Evolutionary conservation across 1,139 yeast genomes (phyloP).

Genomic region (Hansenula anomala): DNA sequence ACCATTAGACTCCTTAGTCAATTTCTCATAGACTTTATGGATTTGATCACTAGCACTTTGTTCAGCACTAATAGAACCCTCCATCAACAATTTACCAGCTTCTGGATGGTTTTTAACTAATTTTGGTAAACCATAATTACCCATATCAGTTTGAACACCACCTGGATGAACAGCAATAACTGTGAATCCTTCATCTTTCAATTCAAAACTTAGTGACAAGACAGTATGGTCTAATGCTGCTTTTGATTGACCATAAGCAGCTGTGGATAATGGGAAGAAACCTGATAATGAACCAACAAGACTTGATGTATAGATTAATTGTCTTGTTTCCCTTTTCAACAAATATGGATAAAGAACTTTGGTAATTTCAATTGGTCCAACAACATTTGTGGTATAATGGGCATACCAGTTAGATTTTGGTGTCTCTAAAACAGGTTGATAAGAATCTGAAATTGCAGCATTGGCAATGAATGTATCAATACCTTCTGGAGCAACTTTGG

Average conservation of each 20-base stretch:
- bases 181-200: conserved; percentile 21
- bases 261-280: conserved; percentile 8
- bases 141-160: conserved; percentile 9
- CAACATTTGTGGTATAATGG: conserved; percentile 15
- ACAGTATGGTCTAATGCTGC: conserved; percentile 28
- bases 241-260: conserved; percentile 30
- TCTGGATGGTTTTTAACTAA: conserved; percentile 20
- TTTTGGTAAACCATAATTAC: not conserved
- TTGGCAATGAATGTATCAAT: conserved; percentile 11
- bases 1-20: conserved; percentile 3
- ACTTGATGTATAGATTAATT: conserved; percentile 20
- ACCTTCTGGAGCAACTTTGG: conserved; percentile 4
- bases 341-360: conserved; percentile 21
- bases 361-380: conserved; percentile 24
- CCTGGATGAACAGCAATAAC: conserved; percentile 30
- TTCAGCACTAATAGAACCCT: not conserved
- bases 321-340: conserved; percentile 11
- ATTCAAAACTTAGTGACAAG: conserved; percentile 22
- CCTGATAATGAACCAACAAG: conserved; percentile 19
- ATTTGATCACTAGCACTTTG: conserved; percentile 2
- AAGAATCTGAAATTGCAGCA: conserved; percentile 3
- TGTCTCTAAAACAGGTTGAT: conserved; percentile 4
- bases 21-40: not conserved
- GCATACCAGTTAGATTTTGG: conserved; percentile 3
- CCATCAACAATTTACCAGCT: not conserved